Percentiles rank a stretch among this genome's conserved stretches.
phyloP scores from a whole-genome alignment of 73 alveolate species.

The Paramecium octaurelia region DNA sequence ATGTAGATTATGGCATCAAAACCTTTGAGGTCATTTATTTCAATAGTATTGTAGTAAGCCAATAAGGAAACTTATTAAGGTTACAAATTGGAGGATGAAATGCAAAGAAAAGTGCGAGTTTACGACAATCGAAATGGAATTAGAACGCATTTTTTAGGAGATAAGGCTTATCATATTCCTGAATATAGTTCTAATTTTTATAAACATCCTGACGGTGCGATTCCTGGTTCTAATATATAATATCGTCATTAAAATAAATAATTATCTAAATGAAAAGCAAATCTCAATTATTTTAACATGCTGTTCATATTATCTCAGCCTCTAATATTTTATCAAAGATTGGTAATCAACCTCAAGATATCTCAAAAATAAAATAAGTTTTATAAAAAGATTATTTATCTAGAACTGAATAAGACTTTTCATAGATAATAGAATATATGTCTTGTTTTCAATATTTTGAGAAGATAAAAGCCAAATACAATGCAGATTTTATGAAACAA shows the following conservation, averaged over 20 bases:
- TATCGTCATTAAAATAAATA: not conserved
- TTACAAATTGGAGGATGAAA: constrained; percentile 22
- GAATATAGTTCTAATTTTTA: constrained; percentile 6
- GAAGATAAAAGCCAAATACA: not conserved
- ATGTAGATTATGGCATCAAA: constrained; percentile 1
- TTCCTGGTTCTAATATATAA: constrained; percentile 27
- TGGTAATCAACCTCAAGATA: not conserved
- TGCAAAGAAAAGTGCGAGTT: constrained; percentile 35
- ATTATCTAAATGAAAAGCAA: not conserved
- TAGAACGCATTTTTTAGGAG: constrained; percentile 31
- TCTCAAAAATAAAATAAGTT: constrained; percentile 6
- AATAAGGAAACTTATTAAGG: not conserved
- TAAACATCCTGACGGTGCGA: constrained; percentile 26
- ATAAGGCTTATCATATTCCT: constrained; percentile 39
- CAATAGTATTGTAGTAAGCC: not conserved
- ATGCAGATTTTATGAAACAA: not conserved
- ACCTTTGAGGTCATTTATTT: not conserved
- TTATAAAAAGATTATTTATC: constrained; percentile 3
- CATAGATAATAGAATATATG: not conserved
- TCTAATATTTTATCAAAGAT: not conserved
- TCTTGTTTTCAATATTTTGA: not conserved
- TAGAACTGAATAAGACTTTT: not conserved
- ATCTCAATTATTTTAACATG: constrained; percentile 1
- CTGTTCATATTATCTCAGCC: constrained; percentile 15
- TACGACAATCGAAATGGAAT: constrained; percentile 3